A percentile compares a stretch with the other conserved stretches of the same genome.
These are phyloP conservation scores for Arabidopsis hybrid DNA, from an alignment of 441 rosid genomes.

Conservation along the genomic window DNA sequence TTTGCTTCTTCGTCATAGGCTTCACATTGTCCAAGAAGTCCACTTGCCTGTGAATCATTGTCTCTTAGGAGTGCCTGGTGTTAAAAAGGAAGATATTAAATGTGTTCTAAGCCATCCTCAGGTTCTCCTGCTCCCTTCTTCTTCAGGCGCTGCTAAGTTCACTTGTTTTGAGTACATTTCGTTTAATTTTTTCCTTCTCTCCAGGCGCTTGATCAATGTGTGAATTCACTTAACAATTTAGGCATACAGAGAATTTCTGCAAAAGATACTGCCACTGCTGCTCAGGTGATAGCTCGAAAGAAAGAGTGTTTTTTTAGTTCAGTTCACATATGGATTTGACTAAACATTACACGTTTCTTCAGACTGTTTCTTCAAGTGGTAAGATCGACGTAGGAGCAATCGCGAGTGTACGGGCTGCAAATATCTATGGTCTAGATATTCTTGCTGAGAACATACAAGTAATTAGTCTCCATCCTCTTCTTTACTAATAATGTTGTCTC, in stretches of 20 bases:
- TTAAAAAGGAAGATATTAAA: conserved; percentile 66
- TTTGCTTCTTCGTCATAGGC: conserved; percentile 92
- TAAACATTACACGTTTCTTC: conserved; percentile 31
- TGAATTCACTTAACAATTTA: conserved; percentile 66
- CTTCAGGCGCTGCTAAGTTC: conserved; percentile 7
- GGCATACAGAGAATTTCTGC: conserved; percentile 65
- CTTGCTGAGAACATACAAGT: conserved; percentile 85
- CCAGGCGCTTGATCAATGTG: conserved; percentile 91
- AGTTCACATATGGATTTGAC: neutral
- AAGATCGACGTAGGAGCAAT: conserved; percentile 74
- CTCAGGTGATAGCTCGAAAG: conserved; percentile 62
- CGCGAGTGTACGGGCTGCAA: conserved; percentile 93
- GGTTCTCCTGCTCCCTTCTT: conserved; percentile 48
- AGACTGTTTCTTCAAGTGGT: conserved; percentile 71
- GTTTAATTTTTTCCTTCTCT: conserved; percentile 19
- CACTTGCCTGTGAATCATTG: conserved; percentile 83
- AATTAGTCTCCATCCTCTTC: conserved; percentile 28
- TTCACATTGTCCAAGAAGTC: conserved; percentile 96
- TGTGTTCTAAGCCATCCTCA: conserved; percentile 91
- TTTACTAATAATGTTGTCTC: conserved; percentile 15
- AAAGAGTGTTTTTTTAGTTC: neutral
- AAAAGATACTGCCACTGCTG: conserved; percentile 91
- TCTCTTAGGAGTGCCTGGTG: conserved; percentile 86
- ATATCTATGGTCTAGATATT: conserved; percentile 82
- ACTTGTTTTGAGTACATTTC: conserved; percentile 11